Percentiles rank a stretch among this genome's conserved stretches.
Conservation (phyloP, 768 basidiomycete species). For the Agaricus sinodeliciosus region DNA sequence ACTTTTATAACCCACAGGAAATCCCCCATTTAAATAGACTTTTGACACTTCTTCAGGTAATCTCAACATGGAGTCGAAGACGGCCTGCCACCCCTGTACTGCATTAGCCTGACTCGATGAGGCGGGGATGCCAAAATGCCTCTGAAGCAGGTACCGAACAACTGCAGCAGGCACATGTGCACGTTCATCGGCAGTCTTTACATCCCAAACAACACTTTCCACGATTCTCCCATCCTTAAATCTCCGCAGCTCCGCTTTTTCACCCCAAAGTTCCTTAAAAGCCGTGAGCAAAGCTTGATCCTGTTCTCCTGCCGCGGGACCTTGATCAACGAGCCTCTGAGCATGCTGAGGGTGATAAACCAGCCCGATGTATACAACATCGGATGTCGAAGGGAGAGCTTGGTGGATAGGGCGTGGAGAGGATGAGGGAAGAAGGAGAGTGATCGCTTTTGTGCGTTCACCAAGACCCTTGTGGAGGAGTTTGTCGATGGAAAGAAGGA, state of each 20-base stretch:
- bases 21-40: conserved; percentile 32
- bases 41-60: conserved; percentile 51
- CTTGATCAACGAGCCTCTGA: conserved; percentile 86
- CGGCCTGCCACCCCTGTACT: conserved; percentile 51
- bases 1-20: conserved; percentile 56
- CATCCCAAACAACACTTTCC: conserved; percentile 97
- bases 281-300: conserved; percentile 41
- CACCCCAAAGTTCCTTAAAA: conserved; percentile 88
- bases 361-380: conserved; percentile 64
- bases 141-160: conserved; percentile 63
- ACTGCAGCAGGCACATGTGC: conserved; percentile 71
- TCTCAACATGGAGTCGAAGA: conserved; percentile 52
- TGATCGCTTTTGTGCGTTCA: conserved; percentile 59
- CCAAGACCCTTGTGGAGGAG: conserved; percentile 64
- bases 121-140: conserved; percentile 61
- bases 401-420: conserved; percentile 42
- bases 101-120: conserved; percentile 22
- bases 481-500: conserved; percentile 45
- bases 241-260: conserved; percentile 84
- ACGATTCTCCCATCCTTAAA: conserved; percentile 94
- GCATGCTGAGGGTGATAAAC: conserved; percentile 68
- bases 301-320: conserved; percentile 67
- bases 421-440: conserved; percentile 50
- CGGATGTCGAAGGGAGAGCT: conserved; percentile 42
- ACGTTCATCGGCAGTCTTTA: conserved; percentile 73